Evolutionary conservation across 2,329 filamentous ascomycete genomes (phyloP).

Genomic region (Ceratocystis alfenasii): DNA sequence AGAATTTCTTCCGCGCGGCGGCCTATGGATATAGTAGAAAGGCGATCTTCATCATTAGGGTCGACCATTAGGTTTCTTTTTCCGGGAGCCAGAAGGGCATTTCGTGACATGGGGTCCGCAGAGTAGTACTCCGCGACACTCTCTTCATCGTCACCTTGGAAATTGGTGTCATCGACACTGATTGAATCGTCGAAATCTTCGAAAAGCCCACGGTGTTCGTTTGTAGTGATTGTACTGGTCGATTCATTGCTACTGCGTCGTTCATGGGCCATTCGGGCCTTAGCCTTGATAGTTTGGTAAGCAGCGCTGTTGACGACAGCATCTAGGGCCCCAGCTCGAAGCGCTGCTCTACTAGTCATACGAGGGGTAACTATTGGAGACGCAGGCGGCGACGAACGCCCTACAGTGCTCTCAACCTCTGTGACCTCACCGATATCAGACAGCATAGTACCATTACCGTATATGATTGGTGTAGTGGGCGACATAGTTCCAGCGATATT

Average conservation of each 20-base stretch:
- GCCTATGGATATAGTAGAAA: conserved; percentile 64
- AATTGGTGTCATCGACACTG: conserved; percentile 53
- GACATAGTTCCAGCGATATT: conserved; percentile 34
- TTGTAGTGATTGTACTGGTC: conserved; percentile 47
- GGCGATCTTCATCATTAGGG: conserved; percentile 42
- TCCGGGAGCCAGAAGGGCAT: conserved; percentile 26
- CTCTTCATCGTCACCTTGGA: conserved; percentile 56
- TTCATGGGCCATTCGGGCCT: conserved; percentile 31
- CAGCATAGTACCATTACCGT: conserved; percentile 57
- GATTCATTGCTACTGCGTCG: conserved; percentile 48
- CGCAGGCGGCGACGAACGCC: conserved; percentile 32
- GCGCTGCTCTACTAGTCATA: conserved; percentile 26
- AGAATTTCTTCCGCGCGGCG: conserved; percentile 80
- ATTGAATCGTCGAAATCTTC: conserved; percentile 50
- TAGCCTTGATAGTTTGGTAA: conserved; percentile 35
- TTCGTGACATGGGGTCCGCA: conserved; percentile 33
- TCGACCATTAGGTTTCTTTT: conserved; percentile 24
- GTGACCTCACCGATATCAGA: conserved; percentile 52
- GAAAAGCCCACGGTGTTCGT: conserved; percentile 39
- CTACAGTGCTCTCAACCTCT: conserved; percentile 41
- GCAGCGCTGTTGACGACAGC: conserved; percentile 28
- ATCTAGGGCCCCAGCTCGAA: conserved; percentile 10
- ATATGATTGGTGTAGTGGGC: conserved; percentile 53
- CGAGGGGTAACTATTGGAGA: conserved; percentile 28
- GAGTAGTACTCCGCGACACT: conserved; percentile 48